Percentiles rank a stretch among this genome's conserved stretches.
Evolutionary conservation across 345 rosid genomes (phyloP).

Genomic region (Citrus mangshanensis): DNA sequence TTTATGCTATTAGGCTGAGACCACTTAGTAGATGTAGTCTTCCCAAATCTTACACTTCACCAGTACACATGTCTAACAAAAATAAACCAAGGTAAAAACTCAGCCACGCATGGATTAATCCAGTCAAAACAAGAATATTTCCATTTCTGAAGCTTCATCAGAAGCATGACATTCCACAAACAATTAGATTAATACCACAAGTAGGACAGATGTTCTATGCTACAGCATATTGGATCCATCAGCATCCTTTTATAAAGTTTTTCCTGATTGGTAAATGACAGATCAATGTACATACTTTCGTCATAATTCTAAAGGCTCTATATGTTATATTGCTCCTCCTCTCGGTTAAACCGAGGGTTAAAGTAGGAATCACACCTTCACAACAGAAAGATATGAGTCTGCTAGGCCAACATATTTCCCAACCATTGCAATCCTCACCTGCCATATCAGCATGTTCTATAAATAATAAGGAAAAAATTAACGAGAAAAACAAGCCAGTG

Average conservation of each 20-base stretch:
- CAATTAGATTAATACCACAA: neutral
- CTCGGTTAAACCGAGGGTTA: neutral
- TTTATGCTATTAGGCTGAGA: neutral
- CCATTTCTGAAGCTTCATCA: neutral
- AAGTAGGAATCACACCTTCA: slow-evolving; percentile 52
- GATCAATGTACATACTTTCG: neutral
- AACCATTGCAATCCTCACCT: slow-evolving; percentile 96
- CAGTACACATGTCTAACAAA: neutral
- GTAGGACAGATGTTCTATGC: neutral
- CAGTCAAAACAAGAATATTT: neutral
- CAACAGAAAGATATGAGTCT: slow-evolving; percentile 92
- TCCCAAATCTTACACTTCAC: neutral
- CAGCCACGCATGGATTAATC: neutral
- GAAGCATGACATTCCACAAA: neutral
- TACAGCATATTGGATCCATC: neutral
- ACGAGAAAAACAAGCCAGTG: slow-evolving; percentile 8
- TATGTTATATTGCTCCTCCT: neutral
- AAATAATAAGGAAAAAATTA: slow-evolving; percentile 22
- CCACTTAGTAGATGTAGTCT: neutral
- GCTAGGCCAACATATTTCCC: slow-evolving; percentile 94
- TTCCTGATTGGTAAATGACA: neutral
- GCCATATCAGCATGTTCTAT: slow-evolving; percentile 22
- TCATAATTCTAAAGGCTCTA: neutral
- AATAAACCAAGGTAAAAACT: neutral
- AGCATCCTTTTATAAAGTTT: neutral